phyloP scores from a whole-genome alignment of 805 yeast genomes.

The Wickerhamiella azymoides region DNA sequence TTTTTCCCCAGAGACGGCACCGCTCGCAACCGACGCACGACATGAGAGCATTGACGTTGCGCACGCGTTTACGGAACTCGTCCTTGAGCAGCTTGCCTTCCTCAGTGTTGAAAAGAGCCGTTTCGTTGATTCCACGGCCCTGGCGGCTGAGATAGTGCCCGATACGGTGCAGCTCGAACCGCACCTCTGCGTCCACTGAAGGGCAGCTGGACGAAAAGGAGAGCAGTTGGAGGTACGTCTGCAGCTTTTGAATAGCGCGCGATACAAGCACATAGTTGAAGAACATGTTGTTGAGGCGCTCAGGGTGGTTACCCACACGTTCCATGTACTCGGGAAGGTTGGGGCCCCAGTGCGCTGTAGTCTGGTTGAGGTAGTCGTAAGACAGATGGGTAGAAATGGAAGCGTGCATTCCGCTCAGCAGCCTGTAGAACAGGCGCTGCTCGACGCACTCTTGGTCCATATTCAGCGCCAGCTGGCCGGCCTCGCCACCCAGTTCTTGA shows the following conservation, averaged over 20 bases:
- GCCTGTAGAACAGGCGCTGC: constrained; percentile 73
- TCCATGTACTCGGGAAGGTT: constrained; percentile 69
- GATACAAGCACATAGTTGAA: constrained; percentile 83
- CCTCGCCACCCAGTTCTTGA: constrained; percentile 20
- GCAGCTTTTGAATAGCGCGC: constrained; percentile 62
- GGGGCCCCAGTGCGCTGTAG: constrained; percentile 72
- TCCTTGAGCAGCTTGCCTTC: constrained; percentile 46
- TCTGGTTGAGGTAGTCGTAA: constrained; percentile 60
- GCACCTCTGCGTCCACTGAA: constrained; percentile 33
- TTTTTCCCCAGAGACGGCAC: constrained; percentile 95
- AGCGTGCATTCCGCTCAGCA: constrained; percentile 89
- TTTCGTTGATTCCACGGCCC: constrained; percentile 36
- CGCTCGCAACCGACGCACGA: constrained; percentile 98
- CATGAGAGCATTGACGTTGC: constrained; percentile 84
- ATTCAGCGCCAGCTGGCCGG: constrained; percentile 23
- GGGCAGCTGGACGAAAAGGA: constrained; percentile 33
- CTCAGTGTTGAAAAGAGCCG: constrained; percentile 30
- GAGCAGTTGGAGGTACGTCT: constrained; percentile 37
- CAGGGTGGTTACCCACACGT: constrained; percentile 82
- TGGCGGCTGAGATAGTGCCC: constrained; percentile 23
- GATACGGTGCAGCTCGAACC: constrained; percentile 31
- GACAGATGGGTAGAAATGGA: constrained; percentile 87
- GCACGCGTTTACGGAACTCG: constrained; percentile 75
- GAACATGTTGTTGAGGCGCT: constrained; percentile 76
- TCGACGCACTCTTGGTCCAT: constrained; percentile 56